Evolutionary conservation across 768 basidiomycete genomes (phyloP), one percentile per base, ranked within the genome.

Genomic region (Leccinum fibrillosum): DNA sequence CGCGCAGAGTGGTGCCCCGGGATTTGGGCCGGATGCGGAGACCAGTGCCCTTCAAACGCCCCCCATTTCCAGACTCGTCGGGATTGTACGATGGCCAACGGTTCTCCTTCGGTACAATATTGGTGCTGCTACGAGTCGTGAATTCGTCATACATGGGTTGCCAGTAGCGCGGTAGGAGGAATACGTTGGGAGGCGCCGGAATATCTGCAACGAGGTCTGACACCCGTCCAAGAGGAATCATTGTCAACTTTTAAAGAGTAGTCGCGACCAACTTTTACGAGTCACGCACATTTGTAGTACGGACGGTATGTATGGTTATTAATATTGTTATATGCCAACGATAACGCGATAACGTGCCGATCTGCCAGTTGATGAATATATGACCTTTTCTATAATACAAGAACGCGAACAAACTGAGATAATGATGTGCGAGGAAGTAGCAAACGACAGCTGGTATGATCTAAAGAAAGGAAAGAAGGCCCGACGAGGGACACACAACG

Each of bases 341-440:
- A 19, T 19, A 19, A 44, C 42, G 42, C 32, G 4, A 47, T 53
- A 44, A 21, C n/a, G 42, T 42, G 45, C 28, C 28, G 28, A 42
- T 45, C 47, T 35, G 26, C 49, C 32, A 4, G 39, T 55, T 25
- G 52, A 57, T 59, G 55, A 56, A 58, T 66, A 66, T 39, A 57
- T 55, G 59, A 6, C 25, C 34, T 37, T 60, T 58, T 62, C 61
- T 74, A 72, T 61, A 61, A 69, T 72, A 74, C 71, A 72, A 65
- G 64, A 69, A 61, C 59, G 60, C 60, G 58, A 64, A 64, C 61
- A 62, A 58, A 62, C 42, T 61, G 64, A 63, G 71, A 71, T 73
- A 67, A 61, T 66, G 63, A 64, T 62, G 69, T 69, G 69, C 63
- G 56, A 57, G 55, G 57, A 62, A 62, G 69, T 64, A 71, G 61